phyloP scores from a whole-genome alignment of 2,329 filamentous ascomycete genomes.

The Plenodomus tracheiphilus region DNA sequence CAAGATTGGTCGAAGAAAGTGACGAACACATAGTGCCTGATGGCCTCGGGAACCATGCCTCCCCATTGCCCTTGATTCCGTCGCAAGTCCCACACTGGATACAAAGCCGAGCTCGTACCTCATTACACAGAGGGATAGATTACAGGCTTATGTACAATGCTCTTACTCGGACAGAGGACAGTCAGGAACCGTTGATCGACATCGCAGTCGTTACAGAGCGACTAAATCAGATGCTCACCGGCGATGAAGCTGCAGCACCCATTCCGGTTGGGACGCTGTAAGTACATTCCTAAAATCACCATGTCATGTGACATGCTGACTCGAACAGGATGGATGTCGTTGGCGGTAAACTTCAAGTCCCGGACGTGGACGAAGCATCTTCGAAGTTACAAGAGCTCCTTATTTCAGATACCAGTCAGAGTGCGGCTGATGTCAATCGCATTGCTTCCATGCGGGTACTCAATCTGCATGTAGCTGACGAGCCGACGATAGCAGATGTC shows the following conservation, averaged over 20 bases:
- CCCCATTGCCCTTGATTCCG: conserved; percentile 11
- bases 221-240: conserved; percentile 15
- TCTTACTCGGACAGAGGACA: conserved; percentile 5
- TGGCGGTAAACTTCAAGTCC: conserved; percentile 16
- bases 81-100: conserved; percentile 7
- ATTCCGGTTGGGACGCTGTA: conserved; percentile 27
- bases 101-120: not conserved
- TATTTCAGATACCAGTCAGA: not conserved
- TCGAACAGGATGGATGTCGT: conserved; percentile 25
- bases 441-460: conserved; percentile 24
- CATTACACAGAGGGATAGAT: conserved; percentile 6
- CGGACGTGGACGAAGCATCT: conserved; percentile 39
- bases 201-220: conserved; percentile 14
- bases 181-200: conserved; percentile 7
- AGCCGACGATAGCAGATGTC: conserved; percentile 23
- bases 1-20: conserved; percentile 14
- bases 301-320: conserved; percentile 6
- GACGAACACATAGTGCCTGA: conserved; percentile 36
- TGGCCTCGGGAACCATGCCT: too few relatives aligned
- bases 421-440: conserved; percentile 10
- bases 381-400: conserved; percentile 24
- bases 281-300: conserved; percentile 4
- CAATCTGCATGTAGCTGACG: conserved; percentile 7
- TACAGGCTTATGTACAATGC: conserved; percentile 16
- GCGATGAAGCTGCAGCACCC: conserved; percentile 3